phyloP scores from a whole-genome alignment of 2,329 filamentous ascomycete genomes.

The Alternaria metachromatica region DNA sequence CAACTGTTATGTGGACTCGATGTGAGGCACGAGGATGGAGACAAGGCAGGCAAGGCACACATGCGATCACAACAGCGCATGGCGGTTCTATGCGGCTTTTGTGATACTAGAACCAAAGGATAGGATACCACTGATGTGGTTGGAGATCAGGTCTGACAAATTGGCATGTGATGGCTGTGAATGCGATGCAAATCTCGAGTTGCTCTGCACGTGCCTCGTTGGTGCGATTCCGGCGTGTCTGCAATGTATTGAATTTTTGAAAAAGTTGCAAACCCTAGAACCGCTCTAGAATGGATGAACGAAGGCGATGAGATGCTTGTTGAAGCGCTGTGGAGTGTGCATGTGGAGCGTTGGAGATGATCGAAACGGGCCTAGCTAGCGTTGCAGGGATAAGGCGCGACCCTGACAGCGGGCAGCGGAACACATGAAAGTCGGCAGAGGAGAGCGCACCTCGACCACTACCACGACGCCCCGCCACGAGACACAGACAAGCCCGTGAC shows the following conservation, averaged over 20 bases:
- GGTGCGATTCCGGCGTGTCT: background rate
- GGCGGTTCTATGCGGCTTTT: background rate
- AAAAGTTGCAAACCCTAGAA: background rate
- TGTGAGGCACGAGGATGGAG: background rate
- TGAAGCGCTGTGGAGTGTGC: background rate
- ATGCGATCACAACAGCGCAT: background rate
- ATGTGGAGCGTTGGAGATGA: background rate
- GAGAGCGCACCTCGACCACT: constrained; percentile 18
- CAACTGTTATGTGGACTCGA: background rate
- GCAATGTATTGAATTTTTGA: background rate
- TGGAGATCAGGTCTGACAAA: background rate
- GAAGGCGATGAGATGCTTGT: background rate
- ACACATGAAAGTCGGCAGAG: constrained; percentile 34
- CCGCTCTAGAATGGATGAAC: background rate
- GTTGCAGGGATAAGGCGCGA: constrained; percentile 24
- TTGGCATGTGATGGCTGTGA: background rate
- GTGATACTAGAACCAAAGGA: background rate
- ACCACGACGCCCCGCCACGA: constrained; percentile 17
- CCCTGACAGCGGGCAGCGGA: constrained; percentile 14
- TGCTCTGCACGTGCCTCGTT: background rate
- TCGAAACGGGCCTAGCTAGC: constrained; percentile 12
- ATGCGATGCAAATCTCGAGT: background rate
- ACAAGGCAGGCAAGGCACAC: background rate
- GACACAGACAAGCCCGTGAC: background rate
- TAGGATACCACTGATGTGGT: background rate